A percentile compares a stretch with the other conserved stretches of the same genome.
Conservation (phyloP, 2,329 filamentous ascomycete genomes). For the Hortaea werneckii region DNA sequence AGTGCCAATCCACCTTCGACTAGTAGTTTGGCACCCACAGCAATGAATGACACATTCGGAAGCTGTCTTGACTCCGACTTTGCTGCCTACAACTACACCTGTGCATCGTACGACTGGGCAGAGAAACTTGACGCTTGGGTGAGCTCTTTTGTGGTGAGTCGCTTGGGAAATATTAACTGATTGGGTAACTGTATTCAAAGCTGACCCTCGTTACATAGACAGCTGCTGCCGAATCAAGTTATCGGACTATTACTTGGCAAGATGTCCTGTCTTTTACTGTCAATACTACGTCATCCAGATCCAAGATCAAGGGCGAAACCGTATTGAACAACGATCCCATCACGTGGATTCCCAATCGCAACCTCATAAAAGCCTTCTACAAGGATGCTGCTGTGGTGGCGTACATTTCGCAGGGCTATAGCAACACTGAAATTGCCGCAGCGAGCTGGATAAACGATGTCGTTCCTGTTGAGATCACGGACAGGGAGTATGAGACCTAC, state of each 20-base stretch:
- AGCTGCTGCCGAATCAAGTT: background rate
- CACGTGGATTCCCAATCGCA: conserved; percentile 12
- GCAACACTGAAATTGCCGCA: background rate
- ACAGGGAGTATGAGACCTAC: conserved; percentile 3
- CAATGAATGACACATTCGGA: background rate
- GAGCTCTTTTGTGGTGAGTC: background rate
- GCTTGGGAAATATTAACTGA: too few species aligned
- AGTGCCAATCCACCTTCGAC: background rate
- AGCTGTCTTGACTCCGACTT: background rate
- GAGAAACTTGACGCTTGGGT: conserved; percentile 4
- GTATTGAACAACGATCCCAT: background rate
- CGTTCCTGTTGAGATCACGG: background rate
- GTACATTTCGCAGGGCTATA: background rate
- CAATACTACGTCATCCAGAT: background rate
- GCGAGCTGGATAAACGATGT: background rate
- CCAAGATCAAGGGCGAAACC: background rate
- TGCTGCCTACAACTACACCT: conserved; percentile 1
- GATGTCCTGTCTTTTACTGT: conserved; percentile 2
- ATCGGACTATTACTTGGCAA: background rate
- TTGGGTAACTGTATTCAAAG: too few species aligned
- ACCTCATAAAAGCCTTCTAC: conserved; percentile 10
- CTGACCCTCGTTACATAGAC: too few species aligned
- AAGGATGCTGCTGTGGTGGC: conserved; percentile 2
- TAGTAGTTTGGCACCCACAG: background rate
- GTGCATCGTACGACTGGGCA: conserved; percentile 2